These are phyloP conservation scores for Zea mays DNA, from an alignment of 176 grass and related monocot species.

Conservation along the genomic window DNA sequence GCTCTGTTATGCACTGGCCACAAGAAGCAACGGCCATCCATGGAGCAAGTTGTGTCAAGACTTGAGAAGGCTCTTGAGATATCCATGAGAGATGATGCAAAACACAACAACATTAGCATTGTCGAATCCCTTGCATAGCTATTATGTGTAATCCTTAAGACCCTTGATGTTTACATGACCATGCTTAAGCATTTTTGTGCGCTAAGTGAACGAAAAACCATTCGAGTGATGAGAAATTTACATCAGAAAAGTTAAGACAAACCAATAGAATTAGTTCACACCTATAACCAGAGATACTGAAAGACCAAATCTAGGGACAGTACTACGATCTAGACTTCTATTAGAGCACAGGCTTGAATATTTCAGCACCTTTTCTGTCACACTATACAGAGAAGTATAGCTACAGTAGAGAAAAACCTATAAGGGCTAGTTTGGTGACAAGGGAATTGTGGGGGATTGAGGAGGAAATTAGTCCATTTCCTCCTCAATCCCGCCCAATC, in stretches of 20 bases:
- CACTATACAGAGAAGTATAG: constrained; percentile 1
- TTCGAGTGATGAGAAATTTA: constrained; percentile 16
- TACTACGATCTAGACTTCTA: neutral
- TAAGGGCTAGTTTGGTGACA: neutral
- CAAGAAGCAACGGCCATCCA: constrained; percentile 58
- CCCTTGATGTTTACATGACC: constrained; percentile 24
- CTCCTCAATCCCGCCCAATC: too few species aligned
- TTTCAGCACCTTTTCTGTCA: constrained; percentile 8
- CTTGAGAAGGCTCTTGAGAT: constrained; percentile 60
- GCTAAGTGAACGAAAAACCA: neutral
- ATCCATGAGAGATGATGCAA: constrained; percentile 36
- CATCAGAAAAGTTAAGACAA: neutral
- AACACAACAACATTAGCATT: constrained; percentile 28
- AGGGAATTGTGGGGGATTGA: too few species aligned
- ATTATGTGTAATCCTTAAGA: constrained; percentile 4
- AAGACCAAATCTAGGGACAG: neutral
- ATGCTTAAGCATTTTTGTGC: constrained; percentile 31
- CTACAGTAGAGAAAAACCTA: neutral
- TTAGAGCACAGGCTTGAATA: neutral
- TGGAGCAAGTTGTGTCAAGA: constrained; percentile 58
- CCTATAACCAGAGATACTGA: neutral
- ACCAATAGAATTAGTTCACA: neutral
- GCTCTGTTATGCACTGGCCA: constrained; percentile 64
- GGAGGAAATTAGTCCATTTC: too few species aligned
- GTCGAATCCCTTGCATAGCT: constrained; percentile 37